Evolutionary conservation across 176 grass and related monocot genomes (phyloP).

Genomic region (Pontederia paniculata): DNA sequence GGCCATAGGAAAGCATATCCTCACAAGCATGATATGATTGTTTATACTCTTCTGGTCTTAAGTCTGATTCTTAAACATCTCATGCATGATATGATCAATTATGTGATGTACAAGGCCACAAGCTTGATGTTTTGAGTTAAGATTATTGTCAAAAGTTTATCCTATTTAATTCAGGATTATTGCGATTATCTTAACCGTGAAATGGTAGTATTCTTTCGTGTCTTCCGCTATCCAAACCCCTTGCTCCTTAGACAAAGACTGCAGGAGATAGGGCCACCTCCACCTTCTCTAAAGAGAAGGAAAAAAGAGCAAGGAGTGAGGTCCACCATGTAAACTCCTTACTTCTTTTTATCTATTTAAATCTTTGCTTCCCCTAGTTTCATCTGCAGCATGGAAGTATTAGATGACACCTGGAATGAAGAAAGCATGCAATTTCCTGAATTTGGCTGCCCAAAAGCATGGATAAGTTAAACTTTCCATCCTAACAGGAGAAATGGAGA

Average conservation of each 20-base stretch:
- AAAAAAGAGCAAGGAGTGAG: neutral
- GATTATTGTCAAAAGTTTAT: neutral
- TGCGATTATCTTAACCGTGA: neutral
- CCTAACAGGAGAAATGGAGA: too few species aligned
- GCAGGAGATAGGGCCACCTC: conserved; percentile 1
- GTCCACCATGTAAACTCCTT: conserved; percentile 10
- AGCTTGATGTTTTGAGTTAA: neutral
- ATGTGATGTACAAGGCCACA: neutral
- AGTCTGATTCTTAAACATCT: conserved; percentile 10
- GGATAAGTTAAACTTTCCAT: too few species aligned
- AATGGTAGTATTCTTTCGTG: conserved; percentile 3
- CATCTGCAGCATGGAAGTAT: neutral
- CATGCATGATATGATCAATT: conserved; percentile 6
- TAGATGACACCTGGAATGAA: neutral
- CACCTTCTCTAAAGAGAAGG: neutral
- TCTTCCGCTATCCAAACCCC: neutral
- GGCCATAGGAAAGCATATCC: conserved; percentile 3
- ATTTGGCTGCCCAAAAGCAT: too few species aligned
- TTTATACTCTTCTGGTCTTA: neutral
- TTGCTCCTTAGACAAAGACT: neutral
- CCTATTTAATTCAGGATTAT: neutral
- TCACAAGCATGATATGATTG: neutral
- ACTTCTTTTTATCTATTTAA: neutral
- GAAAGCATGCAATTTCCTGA: too few species aligned
- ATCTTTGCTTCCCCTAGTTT: neutral